Base-by-base conservation (phyloP, 106 monocot genomes). In the Dendrobium catenatum region DNA sequence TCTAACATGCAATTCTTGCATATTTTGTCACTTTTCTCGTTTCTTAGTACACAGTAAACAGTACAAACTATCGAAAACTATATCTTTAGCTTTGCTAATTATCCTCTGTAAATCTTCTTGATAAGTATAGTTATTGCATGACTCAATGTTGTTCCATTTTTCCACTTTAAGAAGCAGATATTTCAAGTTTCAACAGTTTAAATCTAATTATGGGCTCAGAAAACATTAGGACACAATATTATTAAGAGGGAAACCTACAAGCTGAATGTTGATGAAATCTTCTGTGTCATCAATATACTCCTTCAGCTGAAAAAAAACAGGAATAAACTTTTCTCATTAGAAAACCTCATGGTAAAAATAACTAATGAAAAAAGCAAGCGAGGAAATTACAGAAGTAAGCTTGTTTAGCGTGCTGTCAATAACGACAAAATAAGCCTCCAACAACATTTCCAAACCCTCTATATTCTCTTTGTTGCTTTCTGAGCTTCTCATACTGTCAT, bases 371-470 rank as follows among this genome's bases (percentile, higher is more conserved):
- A 75, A 74, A 46, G 43, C 18, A 24, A 1, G 31, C 42, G 29
- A 73, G 19, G 1, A 16, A 9, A 18, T 49, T 87, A 90, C 90
- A 56, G 90, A 90, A 87, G 85, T 87, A 42, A 90, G 66, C 75
- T 93, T 96, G 79, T 90, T 96, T 5, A 94, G 88, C 18, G 92
- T 90, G 79, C 86, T 86, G 73, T 96, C 96, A 43, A 96, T 89
- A 56, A 91, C 85, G 41, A 94, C 92, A 77, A 94, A 96, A 72
- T 94, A 96, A 43, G 96, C 96, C 81, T 96, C 96, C 66, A 96
- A 85, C 76, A 96, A 79, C 96, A 96, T 96, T 81, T 96, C 96
- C 79, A 96, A 74, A 67, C 92, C 92, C 48, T 90, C 91, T 77
- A 96, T 90, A 42, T 82, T 84, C 79, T 85, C 86, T 33, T 73